These are phyloP conservation scores for Fusarium sp. DNA, from an alignment of 2,329 filamentous ascomycete genomes.

Conservation along the genomic window DNA sequence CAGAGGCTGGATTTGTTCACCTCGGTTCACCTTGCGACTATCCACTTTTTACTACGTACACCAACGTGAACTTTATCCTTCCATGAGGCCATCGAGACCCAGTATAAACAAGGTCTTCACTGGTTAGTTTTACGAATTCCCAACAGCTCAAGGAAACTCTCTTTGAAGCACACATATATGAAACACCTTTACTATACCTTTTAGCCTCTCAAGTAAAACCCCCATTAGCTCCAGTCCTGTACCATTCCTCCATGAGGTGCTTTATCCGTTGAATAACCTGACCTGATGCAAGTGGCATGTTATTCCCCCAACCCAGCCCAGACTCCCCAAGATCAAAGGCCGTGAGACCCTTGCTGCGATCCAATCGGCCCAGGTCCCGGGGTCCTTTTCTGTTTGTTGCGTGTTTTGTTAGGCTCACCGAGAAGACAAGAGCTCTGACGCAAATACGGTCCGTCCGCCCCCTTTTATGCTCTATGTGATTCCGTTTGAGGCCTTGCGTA, in stretches of 20 bases:
- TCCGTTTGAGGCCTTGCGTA: neutral
- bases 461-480: constrained; percentile 24
- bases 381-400: constrained; percentile 9
- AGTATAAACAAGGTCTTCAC: neutral
- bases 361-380: constrained; percentile 42
- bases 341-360: neutral
- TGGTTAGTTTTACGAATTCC: neutral
- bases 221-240: neutral
- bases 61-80: neutral
- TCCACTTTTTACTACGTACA: neutral
- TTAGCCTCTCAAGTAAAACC: neutral
- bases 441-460: constrained; percentile 35
- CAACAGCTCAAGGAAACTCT: neutral
- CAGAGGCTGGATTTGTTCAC: neutral
- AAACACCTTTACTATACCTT: neutral
- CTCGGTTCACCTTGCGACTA: constrained; percentile 3
- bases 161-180: neutral
- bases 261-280: constrained; percentile 43
- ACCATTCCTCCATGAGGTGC: constrained; percentile 44
- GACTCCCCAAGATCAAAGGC: constrained; percentile 17
- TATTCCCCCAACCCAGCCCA: constrained; percentile 19
- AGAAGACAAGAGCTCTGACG: constrained; percentile 26
- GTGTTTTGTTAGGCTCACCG: constrained; percentile 37
- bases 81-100: constrained; percentile 26
- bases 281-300: constrained; percentile 44